Evolutionary conservation across 768 basidiomycete genomes (phyloP), one percentile per base, ranked within the genome.

Genomic region (Boletus barrowsii): DNA sequence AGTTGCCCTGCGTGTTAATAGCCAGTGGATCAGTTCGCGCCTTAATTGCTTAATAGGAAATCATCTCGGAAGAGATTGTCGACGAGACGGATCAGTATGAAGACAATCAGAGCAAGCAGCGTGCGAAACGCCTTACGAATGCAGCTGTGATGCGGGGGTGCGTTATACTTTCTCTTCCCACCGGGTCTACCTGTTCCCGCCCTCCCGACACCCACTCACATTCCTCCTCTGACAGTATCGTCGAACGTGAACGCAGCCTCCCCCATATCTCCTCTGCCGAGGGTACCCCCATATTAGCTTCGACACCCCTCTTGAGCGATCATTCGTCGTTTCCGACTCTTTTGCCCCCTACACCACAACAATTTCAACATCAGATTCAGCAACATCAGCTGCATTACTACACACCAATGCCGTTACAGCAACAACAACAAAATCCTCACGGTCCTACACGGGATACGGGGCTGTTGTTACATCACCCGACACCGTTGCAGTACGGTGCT

Each of bases 1-100:
- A 49, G 63, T 47, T 4, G 4, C 11, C 14, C 4, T 52, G 63
- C 58, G 42, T 17, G 41, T 47, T n/a, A 56, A 43, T 47, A 13
- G 37, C 48, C 36, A 20, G 5, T 11, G 35, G 35, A 36, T 36
- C 35, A 36, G 15, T 29, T 29, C 29, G 8, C 29, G 29, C 29
- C 29, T 29, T 29, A 9, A 29, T 29, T 7, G 1, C 26, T 26
- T 1, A 26, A 58, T 71, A 91, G 80, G 94, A 96, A 79, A 97
- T 98, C 57, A 91, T 98, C 18, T 87, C 89, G 0, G 93, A 97
- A 72, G 95, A 97, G 68, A 96, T 97, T 50, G 88, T 96, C 30
- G 94, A 96, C 63, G 94, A 97, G 71, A 96, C 93, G 3, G 94
- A 97, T 72, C 79, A 85, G 26, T 95, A 88, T 61, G 85, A 90